Percentiles rank a stretch among this genome's conserved stretches.
phyloP scores from a whole-genome alignment of 768 basidiomycete species.

The Paxillus rubicundulus region DNA sequence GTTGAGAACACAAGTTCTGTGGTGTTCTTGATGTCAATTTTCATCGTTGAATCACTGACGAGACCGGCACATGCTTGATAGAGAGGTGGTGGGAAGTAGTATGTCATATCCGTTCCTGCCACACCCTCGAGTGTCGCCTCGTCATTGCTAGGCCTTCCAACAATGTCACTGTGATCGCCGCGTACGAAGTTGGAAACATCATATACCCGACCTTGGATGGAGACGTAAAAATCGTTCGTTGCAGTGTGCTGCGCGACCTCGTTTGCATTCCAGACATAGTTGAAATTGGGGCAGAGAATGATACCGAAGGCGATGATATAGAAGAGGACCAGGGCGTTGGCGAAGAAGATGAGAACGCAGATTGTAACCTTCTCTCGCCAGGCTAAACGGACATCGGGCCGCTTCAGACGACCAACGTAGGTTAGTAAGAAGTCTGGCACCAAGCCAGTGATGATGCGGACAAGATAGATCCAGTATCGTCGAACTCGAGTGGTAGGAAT shows the following conservation, averaged over 20 bases:
- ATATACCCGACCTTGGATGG: conserved; percentile 60
- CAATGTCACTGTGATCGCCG: conserved; percentile 62
- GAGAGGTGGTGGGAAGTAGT: conserved; percentile 64
- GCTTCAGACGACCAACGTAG: conserved; percentile 60
- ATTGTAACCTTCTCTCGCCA: conserved; percentile 73
- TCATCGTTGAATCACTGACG: conserved; percentile 44
- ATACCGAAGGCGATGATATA: conserved; percentile 64
- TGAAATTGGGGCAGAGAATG: conserved; percentile 59
- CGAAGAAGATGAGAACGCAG: conserved; percentile 52
- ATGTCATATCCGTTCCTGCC: conserved; percentile 60
- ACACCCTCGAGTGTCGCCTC: conserved; percentile 47
- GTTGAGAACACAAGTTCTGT: conserved; percentile 36
- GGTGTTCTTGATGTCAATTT: conserved; percentile 47
- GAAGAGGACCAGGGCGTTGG: conserved; percentile 57
- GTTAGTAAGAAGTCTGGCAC: conserved; percentile 52
- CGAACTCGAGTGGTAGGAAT: conserved; percentile 54
- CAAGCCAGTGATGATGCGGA: conserved; percentile 53
- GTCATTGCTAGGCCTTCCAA: conserved; percentile 48
- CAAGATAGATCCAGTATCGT: conserved; percentile 57
- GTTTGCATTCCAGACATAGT: conserved; percentile 53
- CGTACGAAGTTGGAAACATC: conserved; percentile 58
- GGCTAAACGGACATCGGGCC: conserved; percentile 62
- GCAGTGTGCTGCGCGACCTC: conserved; percentile 53
- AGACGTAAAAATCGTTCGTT: conserved; percentile 58
- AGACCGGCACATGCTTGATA: conserved; percentile 57